Percentiles rank a stretch among this genome's conserved stretches.
Evolutionary conservation across 768 basidiomycete genomes (phyloP).

Genomic region (Holtermannia corniformis): DNA sequence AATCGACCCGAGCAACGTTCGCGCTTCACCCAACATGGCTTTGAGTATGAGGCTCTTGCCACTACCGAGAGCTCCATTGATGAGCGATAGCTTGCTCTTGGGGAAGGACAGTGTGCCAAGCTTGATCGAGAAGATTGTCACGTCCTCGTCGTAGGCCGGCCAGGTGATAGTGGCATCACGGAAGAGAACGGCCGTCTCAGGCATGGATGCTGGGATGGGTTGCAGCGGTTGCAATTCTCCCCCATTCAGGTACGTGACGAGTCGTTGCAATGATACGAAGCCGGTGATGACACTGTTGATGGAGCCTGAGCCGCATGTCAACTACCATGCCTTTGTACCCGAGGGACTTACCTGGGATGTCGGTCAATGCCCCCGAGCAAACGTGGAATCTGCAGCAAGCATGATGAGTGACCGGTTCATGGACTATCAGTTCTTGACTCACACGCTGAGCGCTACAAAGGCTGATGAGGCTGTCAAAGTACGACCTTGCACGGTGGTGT

Average conservation of each 20-base stretch:
- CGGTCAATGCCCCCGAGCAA: background rate
- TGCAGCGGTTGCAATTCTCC: conserved; percentile 17
- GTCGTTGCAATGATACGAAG: conserved; percentile 27
- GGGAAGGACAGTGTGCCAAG: conserved; percentile 25
- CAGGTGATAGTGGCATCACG: conserved; percentile 24
- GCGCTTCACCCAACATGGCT: conserved; percentile 31
- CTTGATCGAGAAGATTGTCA: conserved; percentile 18
- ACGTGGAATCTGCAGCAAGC: conserved; percentile 5
- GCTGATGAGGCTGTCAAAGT: conserved; percentile 29
- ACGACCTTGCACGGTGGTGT: conserved; percentile 30
- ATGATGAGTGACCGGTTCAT: background rate
- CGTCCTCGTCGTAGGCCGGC: conserved; percentile 12
- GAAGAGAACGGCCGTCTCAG: conserved; percentile 4
- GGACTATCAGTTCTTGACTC: background rate
- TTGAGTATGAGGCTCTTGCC: conserved; percentile 39
- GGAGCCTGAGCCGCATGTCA: conserved; percentile 12
- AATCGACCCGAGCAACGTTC: conserved; percentile 15
- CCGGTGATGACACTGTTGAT: conserved; percentile 15
- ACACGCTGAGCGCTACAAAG: conserved; percentile 33
- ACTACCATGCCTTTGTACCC: background rate
- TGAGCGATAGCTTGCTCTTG: conserved; percentile 19
- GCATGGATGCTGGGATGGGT: background rate
- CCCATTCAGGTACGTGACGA: conserved; percentile 20
- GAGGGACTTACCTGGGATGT: background rate
- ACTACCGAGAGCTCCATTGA: conserved; percentile 36